phyloP scores from a whole-genome alignment of 202 grass and related monocot genomes.

The Zoysia matrella region DNA sequence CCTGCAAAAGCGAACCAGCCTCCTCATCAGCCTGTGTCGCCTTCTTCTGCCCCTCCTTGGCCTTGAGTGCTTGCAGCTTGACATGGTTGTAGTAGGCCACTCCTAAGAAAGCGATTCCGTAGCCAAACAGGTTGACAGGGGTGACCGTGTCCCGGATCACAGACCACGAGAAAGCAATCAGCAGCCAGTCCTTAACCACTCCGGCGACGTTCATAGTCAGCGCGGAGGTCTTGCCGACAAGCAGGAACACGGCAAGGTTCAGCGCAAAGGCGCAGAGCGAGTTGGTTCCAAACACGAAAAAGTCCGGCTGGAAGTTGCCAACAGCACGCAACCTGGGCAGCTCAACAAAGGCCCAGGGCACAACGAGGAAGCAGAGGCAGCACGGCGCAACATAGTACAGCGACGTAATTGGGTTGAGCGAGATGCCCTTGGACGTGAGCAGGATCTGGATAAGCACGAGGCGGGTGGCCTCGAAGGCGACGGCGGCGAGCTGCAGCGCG shows the following conservation, averaged over 20 bases:
- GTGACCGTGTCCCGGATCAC: slow-evolving; percentile 97
- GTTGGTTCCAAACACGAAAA: no score
- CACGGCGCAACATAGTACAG: no score
- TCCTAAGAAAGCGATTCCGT: slow-evolving; percentile 86
- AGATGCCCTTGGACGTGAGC: slow-evolving; percentile 57
- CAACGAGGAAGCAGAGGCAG: slow-evolving; percentile 33
- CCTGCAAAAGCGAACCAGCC: slow-evolving; percentile 78
- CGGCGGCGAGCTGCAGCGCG: slow-evolving; percentile 83
- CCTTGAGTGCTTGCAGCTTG: slow-evolving; percentile 96
- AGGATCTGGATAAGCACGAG: slow-evolving; percentile 99
- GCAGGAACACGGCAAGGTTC: no score
- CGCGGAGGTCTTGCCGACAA: no score
- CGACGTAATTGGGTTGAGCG: no score
- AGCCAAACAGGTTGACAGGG: slow-evolving; percentile 88
- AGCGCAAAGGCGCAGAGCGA: no score
- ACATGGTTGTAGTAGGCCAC: slow-evolving; percentile 96
- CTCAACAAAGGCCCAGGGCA: slow-evolving; percentile 92
- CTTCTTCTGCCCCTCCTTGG: slow-evolving; percentile 96
- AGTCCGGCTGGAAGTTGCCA: slow-evolving; percentile 60
- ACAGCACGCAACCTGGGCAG: slow-evolving; percentile 73
- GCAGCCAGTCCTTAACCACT: no score
- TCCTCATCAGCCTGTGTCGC: slow-evolving; percentile 71
- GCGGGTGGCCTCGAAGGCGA: slow-evolving; percentile 90
- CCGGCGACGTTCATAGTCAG: no score
- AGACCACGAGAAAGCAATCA: slow-evolving; percentile 87